Percentiles rank a stretch among this genome's conserved stretches.
Conservation (phyloP, 2,329 filamentous ascomycete species). For the Alternaria alternata region DNA sequence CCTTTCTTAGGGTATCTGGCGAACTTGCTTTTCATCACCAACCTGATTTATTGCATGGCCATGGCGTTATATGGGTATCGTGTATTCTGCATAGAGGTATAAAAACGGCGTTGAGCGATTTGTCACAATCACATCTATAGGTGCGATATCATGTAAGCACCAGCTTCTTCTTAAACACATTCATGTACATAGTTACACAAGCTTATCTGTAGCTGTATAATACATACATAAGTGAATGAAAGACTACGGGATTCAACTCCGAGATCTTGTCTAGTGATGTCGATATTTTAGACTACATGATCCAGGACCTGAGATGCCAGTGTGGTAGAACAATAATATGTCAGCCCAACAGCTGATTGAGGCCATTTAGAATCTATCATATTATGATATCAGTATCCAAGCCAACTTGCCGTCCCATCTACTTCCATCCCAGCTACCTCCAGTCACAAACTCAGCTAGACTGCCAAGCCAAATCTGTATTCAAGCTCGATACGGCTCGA, state of each 20-base stretch:
- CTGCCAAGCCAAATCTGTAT: slow-evolving; percentile 8
- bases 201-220: not conserved
- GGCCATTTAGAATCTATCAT: not conserved
- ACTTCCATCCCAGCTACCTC: not conserved
- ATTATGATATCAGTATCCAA: not conserved
- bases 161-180: not conserved
- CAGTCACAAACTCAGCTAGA: not conserved
- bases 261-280: not conserved
- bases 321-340: not conserved
- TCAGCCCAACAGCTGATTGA: not conserved
- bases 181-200: slow-evolving; percentile 5
- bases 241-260: not conserved
- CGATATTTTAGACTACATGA: not conserved
- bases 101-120: slow-evolving; percentile 10
- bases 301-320: too few species aligned
- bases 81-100: not conserved
- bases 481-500: not conserved
- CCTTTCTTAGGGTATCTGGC: slow-evolving; percentile 6
- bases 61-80: slow-evolving; percentile 8
- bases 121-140: not conserved
- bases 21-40: not conserved
- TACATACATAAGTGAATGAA: not conserved
- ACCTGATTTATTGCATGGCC: slow-evolving; percentile 12
- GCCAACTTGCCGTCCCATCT: not conserved
- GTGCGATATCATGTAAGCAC: not conserved